Evolutionary conservation across 2,329 filamentous ascomycete species (phyloP), one percentile per base, ranked within the genome.

Genomic region (Sclerotiophoma versabilis): DNA sequence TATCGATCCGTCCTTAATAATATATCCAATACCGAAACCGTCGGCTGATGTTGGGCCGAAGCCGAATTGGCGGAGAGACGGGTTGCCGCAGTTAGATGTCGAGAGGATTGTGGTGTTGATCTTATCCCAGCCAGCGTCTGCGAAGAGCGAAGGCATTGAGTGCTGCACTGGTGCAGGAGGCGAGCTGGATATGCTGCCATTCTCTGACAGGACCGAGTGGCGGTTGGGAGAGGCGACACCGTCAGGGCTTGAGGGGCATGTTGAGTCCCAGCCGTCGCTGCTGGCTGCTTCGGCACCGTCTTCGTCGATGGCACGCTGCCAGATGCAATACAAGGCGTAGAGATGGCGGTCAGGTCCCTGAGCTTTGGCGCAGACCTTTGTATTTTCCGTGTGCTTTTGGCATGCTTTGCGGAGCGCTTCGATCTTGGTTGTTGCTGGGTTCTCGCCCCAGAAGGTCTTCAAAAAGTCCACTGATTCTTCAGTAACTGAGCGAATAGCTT

Each of bases 21-120:
- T 98, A 79, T 99, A 99, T 2, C 95, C 95, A 50, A 99, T 97
- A 25, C 95, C 95, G 70, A 98, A 98, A 0, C 95, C 95, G 62
- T 97, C 92, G 2, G 88, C 93, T 0, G 91, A 93, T 0, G 93
- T 96, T 1, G 95, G 95, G 0, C 95, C 95, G 72, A 99, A 99
- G 3, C 95, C 95, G 68, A 99, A 99, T 67, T 98, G 93, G 2
- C 95, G 87, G 15, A 99, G 86, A 0, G 89, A 92, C 0, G 95
- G 95, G 76, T 98, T 99, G 54, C 95, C 95, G 76, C 95, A 99
- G 80, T 99, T 99, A n/a, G 93, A 97, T 0, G 95, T 98, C 6
- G 91, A 96, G 32, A 99, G 81, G 60, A 98, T 91, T 8, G 93
- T 98, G 59, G 85, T 96, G 80, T 98, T 98, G 62, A 97, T 85